These are phyloP conservation scores for Yamadazyma jaroonii DNA, from an alignment of 1,139 yeast genomes.

Conservation along the genomic window DNA sequence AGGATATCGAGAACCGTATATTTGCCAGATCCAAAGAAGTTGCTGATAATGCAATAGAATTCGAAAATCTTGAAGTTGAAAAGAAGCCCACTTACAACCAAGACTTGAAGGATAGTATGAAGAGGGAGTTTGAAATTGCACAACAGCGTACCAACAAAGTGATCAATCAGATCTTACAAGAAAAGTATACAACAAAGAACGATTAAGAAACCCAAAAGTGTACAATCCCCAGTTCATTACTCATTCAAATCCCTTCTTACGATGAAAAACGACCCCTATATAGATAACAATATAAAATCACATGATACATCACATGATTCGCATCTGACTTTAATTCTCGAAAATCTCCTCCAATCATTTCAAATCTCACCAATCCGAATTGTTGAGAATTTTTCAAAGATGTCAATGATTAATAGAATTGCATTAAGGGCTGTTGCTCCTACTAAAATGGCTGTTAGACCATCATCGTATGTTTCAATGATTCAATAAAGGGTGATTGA, in stretches of 20 bases:
- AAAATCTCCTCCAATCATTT: constrained; percentile 27
- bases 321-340: constrained; percentile 9
- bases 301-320: constrained; percentile 16
- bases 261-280: background rate
- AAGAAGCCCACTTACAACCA: constrained; percentile 9
- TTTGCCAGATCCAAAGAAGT: constrained; percentile 16
- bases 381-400: constrained; percentile 19
- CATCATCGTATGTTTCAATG: constrained; percentile 40
- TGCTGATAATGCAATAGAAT: constrained; percentile 10
- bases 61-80: constrained; percentile 1
- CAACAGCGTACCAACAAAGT: constrained; percentile 27
- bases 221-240: background rate
- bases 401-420: constrained; percentile 48
- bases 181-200: constrained; percentile 1
- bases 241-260: background rate
- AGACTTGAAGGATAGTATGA: constrained; percentile 33
- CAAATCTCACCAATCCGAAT: constrained; percentile 20
- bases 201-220: background rate
- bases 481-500: too few relatives aligned
- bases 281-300: background rate
- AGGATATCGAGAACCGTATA: constrained; percentile 22
- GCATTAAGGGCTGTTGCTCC: constrained; percentile 46
- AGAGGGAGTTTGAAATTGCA: constrained; percentile 26
- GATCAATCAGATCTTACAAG: constrained; percentile 15
- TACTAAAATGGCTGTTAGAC: constrained; percentile 39